A percentile compares a stretch with the other conserved stretches of the same genome.
phyloP scores from a whole-genome alignment of 768 basidiomycete species.

The Trametopsis cervina region DNA sequence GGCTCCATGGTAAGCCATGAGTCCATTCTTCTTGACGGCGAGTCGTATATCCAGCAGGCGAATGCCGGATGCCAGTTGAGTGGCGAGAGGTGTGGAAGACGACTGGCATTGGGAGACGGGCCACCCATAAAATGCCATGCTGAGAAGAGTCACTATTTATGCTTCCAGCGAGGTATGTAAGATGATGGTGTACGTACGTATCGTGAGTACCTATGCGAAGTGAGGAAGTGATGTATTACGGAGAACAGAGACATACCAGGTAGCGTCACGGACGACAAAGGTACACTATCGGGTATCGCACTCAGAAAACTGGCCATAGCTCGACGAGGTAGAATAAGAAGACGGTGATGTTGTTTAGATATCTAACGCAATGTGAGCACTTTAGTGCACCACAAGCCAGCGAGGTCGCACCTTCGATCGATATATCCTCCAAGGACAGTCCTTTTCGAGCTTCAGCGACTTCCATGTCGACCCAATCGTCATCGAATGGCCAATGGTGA shows the following conservation, averaged over 20 bases:
- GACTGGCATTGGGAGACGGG: slow-evolving; percentile 86
- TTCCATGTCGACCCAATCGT: slow-evolving; percentile 37
- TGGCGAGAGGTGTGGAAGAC: slow-evolving; percentile 46
- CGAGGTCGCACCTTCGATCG: slow-evolving; percentile 38
- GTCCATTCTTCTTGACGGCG: slow-evolving; percentile 49
- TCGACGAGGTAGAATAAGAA: slow-evolving; percentile 57
- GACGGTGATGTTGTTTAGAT: slow-evolving; percentile 33
- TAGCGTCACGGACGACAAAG: slow-evolving; percentile 68
- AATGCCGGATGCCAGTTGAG: slow-evolving; percentile 72
- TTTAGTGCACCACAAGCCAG: background rate
- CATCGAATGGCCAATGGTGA: slow-evolving; percentile 19
- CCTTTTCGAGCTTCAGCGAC: slow-evolving; percentile 31
- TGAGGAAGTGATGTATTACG: slow-evolving; percentile 2
- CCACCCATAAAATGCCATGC: slow-evolving; percentile 82
- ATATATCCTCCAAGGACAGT: slow-evolving; percentile 55
- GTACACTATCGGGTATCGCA: slow-evolving; percentile 56
- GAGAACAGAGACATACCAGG: slow-evolving; percentile 47
- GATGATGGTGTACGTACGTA: slow-evolving; percentile 37
- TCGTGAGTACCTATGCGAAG: slow-evolving; percentile 59
- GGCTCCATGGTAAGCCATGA: slow-evolving; percentile 77
- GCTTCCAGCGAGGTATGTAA: slow-evolving; percentile 7
- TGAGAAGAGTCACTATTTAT: slow-evolving; percentile 20
- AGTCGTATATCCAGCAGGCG: slow-evolving; percentile 80
- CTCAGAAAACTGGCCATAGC: slow-evolving; percentile 50
- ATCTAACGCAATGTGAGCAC: slow-evolving; percentile 23